These are phyloP conservation scores for Waitea zeae DNA, from an alignment of 1,284 basidiomycete genomes.

Conservation along the genomic window DNA sequence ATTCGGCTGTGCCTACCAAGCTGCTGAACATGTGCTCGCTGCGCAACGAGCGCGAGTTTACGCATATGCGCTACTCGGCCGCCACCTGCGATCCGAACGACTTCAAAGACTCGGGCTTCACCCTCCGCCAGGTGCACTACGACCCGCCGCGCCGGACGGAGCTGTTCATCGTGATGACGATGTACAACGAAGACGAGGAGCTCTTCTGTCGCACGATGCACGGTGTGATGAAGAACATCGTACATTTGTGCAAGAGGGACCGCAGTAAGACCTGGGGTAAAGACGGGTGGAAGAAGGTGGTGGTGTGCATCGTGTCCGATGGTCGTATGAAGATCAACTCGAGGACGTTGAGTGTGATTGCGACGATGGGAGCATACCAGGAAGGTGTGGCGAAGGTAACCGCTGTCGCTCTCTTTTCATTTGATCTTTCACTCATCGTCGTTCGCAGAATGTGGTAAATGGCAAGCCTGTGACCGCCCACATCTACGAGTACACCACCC, in stretches of 20 bases:
- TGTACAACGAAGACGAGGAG: conserved; percentile 68
- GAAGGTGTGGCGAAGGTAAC: conserved; percentile 74
- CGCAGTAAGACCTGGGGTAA: conserved; percentile 89
- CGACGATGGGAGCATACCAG: conserved; percentile 72
- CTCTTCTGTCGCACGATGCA: conserved; percentile 81
- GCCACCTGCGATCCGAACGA: conserved; percentile 91
- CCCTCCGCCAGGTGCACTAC: conserved; percentile 67
- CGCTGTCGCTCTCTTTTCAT: conserved; percentile 7
- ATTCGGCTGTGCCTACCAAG: conserved; percentile 74
- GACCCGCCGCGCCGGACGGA: conserved; percentile 72
- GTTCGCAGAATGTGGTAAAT: conserved; percentile 57
- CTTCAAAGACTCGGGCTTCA: conserved; percentile 68
- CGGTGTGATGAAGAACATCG: conserved; percentile 81
- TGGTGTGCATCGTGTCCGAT: conserved; percentile 48
- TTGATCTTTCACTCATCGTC: background rate
- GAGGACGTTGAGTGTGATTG: conserved; percentile 71
- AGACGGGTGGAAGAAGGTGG: conserved; percentile 93
- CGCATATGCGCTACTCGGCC: conserved; percentile 86
- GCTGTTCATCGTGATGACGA: conserved; percentile 70
- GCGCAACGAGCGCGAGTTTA: conserved; percentile 77
- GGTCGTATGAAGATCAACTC: conserved; percentile 77
- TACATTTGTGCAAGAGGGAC: conserved; percentile 67
- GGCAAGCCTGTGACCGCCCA: conserved; percentile 79
- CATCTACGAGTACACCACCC: conserved; percentile 90
- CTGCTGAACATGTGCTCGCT: conserved; percentile 64